Percentiles rank a stretch among this genome's conserved stretches.
phyloP scores from a whole-genome alignment of 805 yeast species.

The Brettanomyces anomalus region DNA sequence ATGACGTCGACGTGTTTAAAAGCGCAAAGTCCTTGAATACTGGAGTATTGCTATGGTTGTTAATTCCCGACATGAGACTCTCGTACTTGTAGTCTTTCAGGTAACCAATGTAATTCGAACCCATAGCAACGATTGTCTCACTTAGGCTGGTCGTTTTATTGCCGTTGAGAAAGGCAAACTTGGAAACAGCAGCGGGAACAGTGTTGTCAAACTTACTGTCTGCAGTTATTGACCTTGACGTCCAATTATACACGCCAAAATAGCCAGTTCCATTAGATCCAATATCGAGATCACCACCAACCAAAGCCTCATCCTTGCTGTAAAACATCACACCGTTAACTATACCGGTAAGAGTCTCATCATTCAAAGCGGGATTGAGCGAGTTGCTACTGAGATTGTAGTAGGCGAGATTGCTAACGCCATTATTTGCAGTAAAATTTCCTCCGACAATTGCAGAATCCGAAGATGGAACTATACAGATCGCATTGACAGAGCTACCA shows the following conservation, averaged over 20 bases:
- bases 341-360: slow-evolving; percentile 47
- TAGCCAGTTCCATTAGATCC: slow-evolving; percentile 17
- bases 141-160: slow-evolving; percentile 33
- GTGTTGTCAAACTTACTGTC: slow-evolving; percentile 14
- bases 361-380: slow-evolving; percentile 22
- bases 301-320: slow-evolving; percentile 27
- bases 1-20: slow-evolving; percentile 18
- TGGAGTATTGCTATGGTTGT: slow-evolving; percentile 20
- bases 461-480: slow-evolving; percentile 31
- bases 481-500: slow-evolving; percentile 30
- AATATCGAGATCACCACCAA: slow-evolving; percentile 45
- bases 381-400: slow-evolving; percentile 35
- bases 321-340: slow-evolving; percentile 46
- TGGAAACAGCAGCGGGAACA: slow-evolving; percentile 26
- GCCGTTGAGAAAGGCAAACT: slow-evolving; percentile 13
- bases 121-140: slow-evolving; percentile 35
- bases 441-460: slow-evolving; percentile 64
- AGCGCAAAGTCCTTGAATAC: slow-evolving; percentile 33
- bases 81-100: slow-evolving; percentile 43
- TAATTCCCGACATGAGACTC: slow-evolving; percentile 29
- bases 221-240: slow-evolving; percentile 21
- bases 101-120: slow-evolving; percentile 29
- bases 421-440: slow-evolving; percentile 45
- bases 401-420: slow-evolving; percentile 59
- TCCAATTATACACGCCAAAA: slow-evolving; percentile 50